A percentile compares a stretch with the other conserved stretches of the same genome.
Conservation (phyloP, 116 monocot genomes). For the Papilionanthe hybrid region DNA sequence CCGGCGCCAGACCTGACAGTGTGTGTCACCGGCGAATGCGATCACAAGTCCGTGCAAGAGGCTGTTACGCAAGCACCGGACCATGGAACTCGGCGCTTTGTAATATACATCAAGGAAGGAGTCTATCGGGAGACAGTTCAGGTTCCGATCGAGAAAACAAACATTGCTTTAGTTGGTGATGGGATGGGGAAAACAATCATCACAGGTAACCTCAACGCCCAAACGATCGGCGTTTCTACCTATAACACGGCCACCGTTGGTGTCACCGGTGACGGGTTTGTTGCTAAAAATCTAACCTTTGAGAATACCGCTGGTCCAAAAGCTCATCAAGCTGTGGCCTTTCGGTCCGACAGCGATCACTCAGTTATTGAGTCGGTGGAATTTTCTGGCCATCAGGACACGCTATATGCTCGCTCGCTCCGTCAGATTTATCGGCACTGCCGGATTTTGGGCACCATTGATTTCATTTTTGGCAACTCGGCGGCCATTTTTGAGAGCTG, state of each 20-base stretch:
- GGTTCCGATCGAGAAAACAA: slow-evolving; percentile 50
- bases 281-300: slow-evolving; percentile 41
- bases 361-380: slow-evolving; percentile 44
- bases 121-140: slow-evolving; percentile 41
- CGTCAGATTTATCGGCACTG: slow-evolving; percentile 47
- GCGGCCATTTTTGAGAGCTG: slow-evolving; percentile 38
- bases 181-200: slow-evolving; percentile 47
- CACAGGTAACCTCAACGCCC: slow-evolving; percentile 34
- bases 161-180: slow-evolving; percentile 31
- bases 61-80: slow-evolving; percentile 43
- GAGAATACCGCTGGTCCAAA: slow-evolving; percentile 41
- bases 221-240: slow-evolving; percentile 38
- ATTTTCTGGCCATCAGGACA: slow-evolving; percentile 55
- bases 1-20: slow-evolving; percentile 35
- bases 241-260: slow-evolving; percentile 47
- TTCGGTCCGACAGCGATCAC: slow-evolving; percentile 44
- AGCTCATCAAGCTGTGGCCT: slow-evolving; percentile 55
- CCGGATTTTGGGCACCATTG: slow-evolving; percentile 39
- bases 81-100: slow-evolving; percentile 17
- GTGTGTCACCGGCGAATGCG: slow-evolving; percentile 30
- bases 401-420: slow-evolving; percentile 50
- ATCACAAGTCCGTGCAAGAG: slow-evolving; percentile 34
- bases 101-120: slow-evolving; percentile 40
- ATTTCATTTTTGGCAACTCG: slow-evolving; percentile 56
- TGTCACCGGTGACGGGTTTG: slow-evolving; percentile 44